phyloP scores from a whole-genome alignment of 441 rosid genomes.

The Euphorbia corollata region DNA sequence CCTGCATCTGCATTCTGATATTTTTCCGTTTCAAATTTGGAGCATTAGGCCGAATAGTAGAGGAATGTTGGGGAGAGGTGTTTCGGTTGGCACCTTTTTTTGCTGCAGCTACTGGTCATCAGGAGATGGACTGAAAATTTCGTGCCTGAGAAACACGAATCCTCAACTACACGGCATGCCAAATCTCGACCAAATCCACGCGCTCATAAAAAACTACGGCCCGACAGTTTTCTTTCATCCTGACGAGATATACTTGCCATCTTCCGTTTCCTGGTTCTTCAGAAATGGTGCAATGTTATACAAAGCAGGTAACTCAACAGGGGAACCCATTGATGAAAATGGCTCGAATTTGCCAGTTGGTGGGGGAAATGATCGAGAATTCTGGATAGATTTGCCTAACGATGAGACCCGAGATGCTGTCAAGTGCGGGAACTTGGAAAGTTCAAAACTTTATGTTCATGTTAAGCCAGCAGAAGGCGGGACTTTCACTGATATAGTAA shows the following conservation, averaged over 20 bases:
- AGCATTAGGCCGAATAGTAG: constrained; percentile 52
- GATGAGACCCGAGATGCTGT: constrained; percentile 30
- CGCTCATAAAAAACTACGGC: constrained; percentile 56
- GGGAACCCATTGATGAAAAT: constrained; percentile 38
- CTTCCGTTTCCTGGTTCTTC: constrained; percentile 75
- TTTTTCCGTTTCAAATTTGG: constrained; percentile 52
- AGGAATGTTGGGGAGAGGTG: constrained; percentile 60
- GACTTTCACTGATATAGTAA: constrained; percentile 63
- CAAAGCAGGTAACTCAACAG: constrained; percentile 31
- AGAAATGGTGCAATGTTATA: constrained; percentile 53
- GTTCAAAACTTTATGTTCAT: constrained; percentile 65
- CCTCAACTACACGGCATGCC: constrained; percentile 62
- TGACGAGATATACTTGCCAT: constrained; percentile 62
- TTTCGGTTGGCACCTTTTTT: constrained; percentile 62
- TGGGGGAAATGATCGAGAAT: constrained; percentile 51
- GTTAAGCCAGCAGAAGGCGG: constrained; percentile 77
- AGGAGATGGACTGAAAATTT: constrained; percentile 30
- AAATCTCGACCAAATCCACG: constrained; percentile 55
- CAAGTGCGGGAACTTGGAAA: constrained; percentile 56
- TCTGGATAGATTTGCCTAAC: constrained; percentile 73
- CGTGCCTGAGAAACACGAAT: constrained; percentile 59
- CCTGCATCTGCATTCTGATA: constrained; percentile 27
- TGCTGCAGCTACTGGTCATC: constrained; percentile 36
- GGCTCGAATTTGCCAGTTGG: constrained; percentile 71
- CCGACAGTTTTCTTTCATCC: constrained; percentile 71